Conservation (phyloP, 352 stramenopile species). For the Globisporangium echinulatum region DNA sequence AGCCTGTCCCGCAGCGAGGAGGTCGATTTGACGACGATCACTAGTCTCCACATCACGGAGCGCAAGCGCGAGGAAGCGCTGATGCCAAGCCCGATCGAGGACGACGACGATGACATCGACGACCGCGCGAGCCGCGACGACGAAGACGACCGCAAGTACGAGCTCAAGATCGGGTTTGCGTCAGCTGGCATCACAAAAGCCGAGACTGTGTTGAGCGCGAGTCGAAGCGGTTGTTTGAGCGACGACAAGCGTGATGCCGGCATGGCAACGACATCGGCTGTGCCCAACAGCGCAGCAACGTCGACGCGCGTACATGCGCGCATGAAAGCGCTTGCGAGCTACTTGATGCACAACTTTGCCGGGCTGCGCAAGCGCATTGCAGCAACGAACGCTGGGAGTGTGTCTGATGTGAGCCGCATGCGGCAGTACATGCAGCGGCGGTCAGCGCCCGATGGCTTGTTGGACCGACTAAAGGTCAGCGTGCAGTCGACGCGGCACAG, state of each 20-base stretch:
- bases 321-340: constrained; percentile 35
- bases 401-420: constrained; percentile 30
- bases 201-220: constrained; percentile 4
- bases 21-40: constrained; percentile 5
- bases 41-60: constrained; percentile 6
- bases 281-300: constrained; percentile 2
- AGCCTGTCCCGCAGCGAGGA: constrained; percentile 11
- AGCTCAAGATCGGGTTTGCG: constrained; percentile 35
- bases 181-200: constrained; percentile 2
- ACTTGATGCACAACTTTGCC: constrained; percentile 38
- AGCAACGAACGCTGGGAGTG: constrained; percentile 16
- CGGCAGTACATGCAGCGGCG: constrained; percentile 37
- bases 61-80: constrained; percentile 10
- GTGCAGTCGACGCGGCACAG: constrained; percentile 36
- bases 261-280: constrained; percentile 1
- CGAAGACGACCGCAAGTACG: constrained; percentile 26
- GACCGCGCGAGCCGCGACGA: constrained; percentile 7
- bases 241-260: constrained; percentile 7
- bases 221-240: constrained; percentile 7
- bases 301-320: constrained; percentile 21
- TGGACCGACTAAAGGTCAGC: constrained; percentile 33
- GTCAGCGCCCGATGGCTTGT: constrained; percentile 25
- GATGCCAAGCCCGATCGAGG: constrained; percentile 8
- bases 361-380: constrained; percentile 23
- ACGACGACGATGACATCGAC: not conserved